Evolutionary conservation across 306 rosid species (phyloP).

Genomic region (Dryas octopetala): DNA sequence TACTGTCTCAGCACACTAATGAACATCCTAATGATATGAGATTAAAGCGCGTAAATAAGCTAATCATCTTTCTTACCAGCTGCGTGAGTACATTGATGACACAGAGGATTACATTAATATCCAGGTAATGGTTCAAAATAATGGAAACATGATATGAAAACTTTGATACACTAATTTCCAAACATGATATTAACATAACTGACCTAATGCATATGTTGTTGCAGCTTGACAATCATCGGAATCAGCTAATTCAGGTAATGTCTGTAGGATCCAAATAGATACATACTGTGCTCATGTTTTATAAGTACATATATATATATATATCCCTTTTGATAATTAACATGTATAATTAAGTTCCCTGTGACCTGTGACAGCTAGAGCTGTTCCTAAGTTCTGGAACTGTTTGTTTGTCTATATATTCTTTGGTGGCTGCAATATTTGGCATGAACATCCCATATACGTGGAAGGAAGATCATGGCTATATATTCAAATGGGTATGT

Average conservation of each 20-base stretch:
- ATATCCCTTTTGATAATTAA: neutral
- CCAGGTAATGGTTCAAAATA: conserved; percentile 46
- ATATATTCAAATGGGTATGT: conserved; percentile 80
- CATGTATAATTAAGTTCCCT: neutral
- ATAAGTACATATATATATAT: neutral
- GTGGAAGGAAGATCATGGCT: conserved; percentile 53
- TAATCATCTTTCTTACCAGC: conserved; percentile 29
- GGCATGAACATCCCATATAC: conserved; percentile 85
- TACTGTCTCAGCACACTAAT: neutral
- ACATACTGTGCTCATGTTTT: neutral
- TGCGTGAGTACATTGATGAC: conserved; percentile 80
- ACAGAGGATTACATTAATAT: conserved; percentile 88
- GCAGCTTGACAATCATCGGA: conserved; percentile 89
- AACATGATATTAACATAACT: neutral
- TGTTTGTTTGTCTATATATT: conserved; percentile 61
- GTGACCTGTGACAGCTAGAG: conserved; percentile 61
- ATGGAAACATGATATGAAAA: neutral
- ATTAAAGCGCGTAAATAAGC: neutral
- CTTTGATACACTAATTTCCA: neutral
- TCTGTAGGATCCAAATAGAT: conserved; percentile 1
- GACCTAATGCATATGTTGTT: conserved; percentile 9
- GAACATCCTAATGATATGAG: neutral
- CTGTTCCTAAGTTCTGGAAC: conserved; percentile 76
- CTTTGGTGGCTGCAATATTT: conserved; percentile 81
- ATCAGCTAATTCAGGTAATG: conserved; percentile 80